Percentiles rank a stretch among this genome's conserved stretches.
These are phyloP conservation scores for Panicum hallii DNA, from an alignment of 202 grass and related monocot genomes.

Conservation along the genomic window DNA sequence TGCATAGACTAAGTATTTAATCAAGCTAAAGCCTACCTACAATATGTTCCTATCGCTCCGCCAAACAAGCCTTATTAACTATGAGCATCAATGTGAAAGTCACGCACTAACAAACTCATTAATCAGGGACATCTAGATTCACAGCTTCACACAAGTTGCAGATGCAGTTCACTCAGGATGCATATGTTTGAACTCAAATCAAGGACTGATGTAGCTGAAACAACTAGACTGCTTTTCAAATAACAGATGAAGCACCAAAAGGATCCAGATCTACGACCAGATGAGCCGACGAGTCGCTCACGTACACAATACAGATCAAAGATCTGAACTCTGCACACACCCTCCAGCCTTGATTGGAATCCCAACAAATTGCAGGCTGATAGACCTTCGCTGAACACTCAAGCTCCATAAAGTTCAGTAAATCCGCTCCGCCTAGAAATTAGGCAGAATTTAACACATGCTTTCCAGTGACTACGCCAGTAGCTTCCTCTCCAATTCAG, in stretches of 20 bases:
- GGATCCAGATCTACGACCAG: not conserved
- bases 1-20: not conserved
- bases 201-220: not conserved
- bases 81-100: not conserved
- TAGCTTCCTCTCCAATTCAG: not conserved
- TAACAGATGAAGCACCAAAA: not conserved
- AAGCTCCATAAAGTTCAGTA: not conserved
- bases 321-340: not conserved
- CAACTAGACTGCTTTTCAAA: not conserved
- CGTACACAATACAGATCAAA: not conserved
- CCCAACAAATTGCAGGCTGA: not conserved
- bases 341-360: not conserved
- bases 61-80: not conserved
- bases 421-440: not conserved
- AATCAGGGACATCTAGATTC: not conserved
- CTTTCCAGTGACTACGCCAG: not conserved
- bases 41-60: not conserved
- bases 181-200: not conserved
- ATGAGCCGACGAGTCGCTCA: not conserved
- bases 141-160: not conserved
- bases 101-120: constrained; percentile 18
- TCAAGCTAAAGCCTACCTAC: constrained; percentile 8
- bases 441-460: too few relatives aligned
- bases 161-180: not conserved
- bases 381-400: not conserved